Evolutionary conservation across 495 filamentous ascomycete genomes (phyloP).

Genomic region (Bacidia gigantensis): DNA sequence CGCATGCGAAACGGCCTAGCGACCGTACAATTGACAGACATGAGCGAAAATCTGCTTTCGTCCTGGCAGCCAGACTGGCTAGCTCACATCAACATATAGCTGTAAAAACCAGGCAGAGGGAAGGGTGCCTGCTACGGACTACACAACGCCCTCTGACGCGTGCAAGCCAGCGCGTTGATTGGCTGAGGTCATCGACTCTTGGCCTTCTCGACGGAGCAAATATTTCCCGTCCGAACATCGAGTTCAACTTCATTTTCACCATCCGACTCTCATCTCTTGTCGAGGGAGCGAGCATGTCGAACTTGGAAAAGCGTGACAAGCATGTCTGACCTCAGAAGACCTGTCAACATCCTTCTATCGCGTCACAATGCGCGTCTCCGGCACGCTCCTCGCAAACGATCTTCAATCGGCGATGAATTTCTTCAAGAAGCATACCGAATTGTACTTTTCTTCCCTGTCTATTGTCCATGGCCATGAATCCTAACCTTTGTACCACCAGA

Average conservation of each 20-base stretch:
- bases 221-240: not conserved
- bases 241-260: too few relatives aligned
- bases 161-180: too few relatives aligned
- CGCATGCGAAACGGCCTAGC: not conserved
- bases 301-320: too few relatives aligned
- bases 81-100: too few relatives aligned
- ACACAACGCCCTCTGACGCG: too few relatives aligned
- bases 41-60: not conserved
- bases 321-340: slow-evolving; percentile 18
- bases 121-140: too few relatives aligned
- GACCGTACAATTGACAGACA: not conserved
- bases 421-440: slow-evolving; percentile 93
- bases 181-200: not conserved
- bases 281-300: too few relatives aligned
- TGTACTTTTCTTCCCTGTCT: slow-evolving; percentile 35
- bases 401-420: slow-evolving; percentile 65
- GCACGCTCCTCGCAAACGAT: slow-evolving; percentile 24
- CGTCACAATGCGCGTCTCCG: slow-evolving; percentile 36
- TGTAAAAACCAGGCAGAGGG: too few relatives aligned
- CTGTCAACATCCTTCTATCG: slow-evolving; percentile 41
- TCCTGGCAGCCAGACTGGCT: slow-evolving; percentile 1
- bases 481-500: slow-evolving; percentile 37
- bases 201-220: not conserved
- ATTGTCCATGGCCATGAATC: not conserved
- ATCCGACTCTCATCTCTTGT: too few relatives aligned